phyloP scores from a whole-genome alignment of 805 yeast species.

The Candida silvicultrix region DNA sequence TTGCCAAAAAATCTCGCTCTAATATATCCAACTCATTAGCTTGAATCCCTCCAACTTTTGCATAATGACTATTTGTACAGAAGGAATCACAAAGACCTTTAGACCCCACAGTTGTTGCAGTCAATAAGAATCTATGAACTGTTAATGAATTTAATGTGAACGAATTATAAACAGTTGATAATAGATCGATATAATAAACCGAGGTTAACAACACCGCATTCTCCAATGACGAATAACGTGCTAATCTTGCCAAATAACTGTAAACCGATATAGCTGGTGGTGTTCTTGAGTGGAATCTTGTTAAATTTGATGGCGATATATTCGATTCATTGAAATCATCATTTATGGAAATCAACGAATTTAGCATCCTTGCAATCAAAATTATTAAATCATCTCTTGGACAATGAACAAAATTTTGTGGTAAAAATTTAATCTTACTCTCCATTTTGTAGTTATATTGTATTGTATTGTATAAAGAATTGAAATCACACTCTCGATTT shows the following conservation, averaged over 20 bases:
- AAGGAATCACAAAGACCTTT: constrained; percentile 92
- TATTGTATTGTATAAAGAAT: not conserved
- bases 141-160: constrained; percentile 88
- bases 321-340: constrained; percentile 39
- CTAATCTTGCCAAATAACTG: constrained; percentile 68
- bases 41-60: constrained; percentile 93
- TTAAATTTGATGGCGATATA: constrained; percentile 40
- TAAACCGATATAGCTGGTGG: constrained; percentile 84
- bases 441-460: not conserved
- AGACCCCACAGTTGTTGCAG: constrained; percentile 86
- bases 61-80: constrained; percentile 89
- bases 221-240: constrained; percentile 81
- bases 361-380: constrained; percentile 74
- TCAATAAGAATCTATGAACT: constrained; percentile 83
- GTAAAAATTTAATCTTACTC: constrained; percentile 12
- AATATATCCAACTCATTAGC: constrained; percentile 75
- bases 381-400: constrained; percentile 63
- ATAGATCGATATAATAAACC: constrained; percentile 84
- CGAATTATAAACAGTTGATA: constrained; percentile 68
- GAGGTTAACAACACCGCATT: constrained; percentile 75
- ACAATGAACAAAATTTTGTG: constrained; percentile 52
- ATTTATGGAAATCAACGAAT: constrained; percentile 66
- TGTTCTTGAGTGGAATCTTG: constrained; percentile 89
- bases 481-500: too few relatives aligned
- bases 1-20: constrained; percentile 78